Percentiles rank a stretch among this genome's conserved stretches.
phyloP scores from a whole-genome alignment of 805 yeast genomes.

The Pichia sporocuriosa region DNA sequence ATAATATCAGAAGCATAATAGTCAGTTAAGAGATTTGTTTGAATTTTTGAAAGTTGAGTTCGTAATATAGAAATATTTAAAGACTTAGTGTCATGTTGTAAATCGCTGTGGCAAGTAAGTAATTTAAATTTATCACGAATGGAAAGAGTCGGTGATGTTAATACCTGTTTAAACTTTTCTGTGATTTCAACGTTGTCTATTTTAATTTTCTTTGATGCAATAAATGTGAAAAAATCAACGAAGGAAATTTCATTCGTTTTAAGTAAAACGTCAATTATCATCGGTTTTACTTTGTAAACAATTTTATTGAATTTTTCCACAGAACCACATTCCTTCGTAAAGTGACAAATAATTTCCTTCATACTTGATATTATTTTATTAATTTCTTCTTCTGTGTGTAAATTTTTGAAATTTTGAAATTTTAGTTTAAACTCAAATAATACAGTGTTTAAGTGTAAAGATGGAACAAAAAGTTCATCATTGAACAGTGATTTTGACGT shows the following conservation, averaged over 20 bases:
- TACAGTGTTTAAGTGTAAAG: background rate
- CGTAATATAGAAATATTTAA: background rate
- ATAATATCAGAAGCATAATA: constrained; percentile 3
- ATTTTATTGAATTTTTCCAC: background rate
- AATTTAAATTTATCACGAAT: background rate
- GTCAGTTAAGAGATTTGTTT: background rate
- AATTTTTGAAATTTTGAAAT: background rate
- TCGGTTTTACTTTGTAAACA: background rate
- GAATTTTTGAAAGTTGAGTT: background rate
- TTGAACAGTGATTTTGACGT: background rate
- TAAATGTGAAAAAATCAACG: constrained; percentile 1
- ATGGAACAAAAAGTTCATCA: constrained; percentile 1
- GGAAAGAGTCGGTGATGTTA: background rate
- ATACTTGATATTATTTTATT: background rate
- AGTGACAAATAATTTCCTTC: background rate
- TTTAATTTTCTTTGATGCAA: background rate
- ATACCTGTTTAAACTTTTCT: background rate
- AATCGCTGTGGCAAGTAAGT: no score
- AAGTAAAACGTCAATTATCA: background rate
- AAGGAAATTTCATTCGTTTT: background rate
- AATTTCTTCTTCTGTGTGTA: background rate
- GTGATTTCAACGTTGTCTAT: background rate
- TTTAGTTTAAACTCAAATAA: constrained; percentile 2
- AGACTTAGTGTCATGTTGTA: background rate
- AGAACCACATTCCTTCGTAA: constrained; percentile 1